Evolutionary conservation across 306 rosid genomes (phyloP).

Genomic region (Inga laurina): DNA sequence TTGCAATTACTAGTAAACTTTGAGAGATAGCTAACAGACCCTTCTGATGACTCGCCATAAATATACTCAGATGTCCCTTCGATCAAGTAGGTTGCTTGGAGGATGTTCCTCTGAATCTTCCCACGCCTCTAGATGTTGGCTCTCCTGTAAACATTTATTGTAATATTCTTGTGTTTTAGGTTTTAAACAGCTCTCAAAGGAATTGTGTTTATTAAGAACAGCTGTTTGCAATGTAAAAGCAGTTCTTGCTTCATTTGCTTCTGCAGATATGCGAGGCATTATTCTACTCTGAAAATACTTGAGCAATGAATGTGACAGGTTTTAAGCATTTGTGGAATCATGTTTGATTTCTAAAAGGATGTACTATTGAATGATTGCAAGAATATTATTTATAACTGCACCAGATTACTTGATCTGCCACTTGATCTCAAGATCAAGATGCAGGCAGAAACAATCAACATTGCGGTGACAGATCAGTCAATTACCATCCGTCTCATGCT

Average conservation of each 20-base stretch:
- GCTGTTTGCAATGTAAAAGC: neutral
- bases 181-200: neutral
- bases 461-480: neutral
- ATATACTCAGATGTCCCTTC: neutral
- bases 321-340: neutral
- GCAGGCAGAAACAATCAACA: neutral
- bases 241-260: neutral
- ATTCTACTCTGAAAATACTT: neutral
- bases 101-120: conserved; percentile 7
- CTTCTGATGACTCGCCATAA: neutral
- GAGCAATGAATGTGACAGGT: neutral
- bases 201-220: neutral
- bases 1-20: conserved; percentile 49
- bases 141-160: neutral
- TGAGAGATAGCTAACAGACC: conserved; percentile 14
- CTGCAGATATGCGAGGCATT: neutral
- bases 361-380: neutral
- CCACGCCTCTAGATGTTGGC: neutral
- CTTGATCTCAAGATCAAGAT: neutral
- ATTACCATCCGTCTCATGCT: too few species aligned
- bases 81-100: neutral
- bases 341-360: neutral
- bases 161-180: neutral
- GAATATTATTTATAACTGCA: neutral
- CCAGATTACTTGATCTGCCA: neutral